These are phyloP conservation scores for Phytomonas sp. DNA, from an alignment of 208 protist genomes.

Conservation along the genomic window DNA sequence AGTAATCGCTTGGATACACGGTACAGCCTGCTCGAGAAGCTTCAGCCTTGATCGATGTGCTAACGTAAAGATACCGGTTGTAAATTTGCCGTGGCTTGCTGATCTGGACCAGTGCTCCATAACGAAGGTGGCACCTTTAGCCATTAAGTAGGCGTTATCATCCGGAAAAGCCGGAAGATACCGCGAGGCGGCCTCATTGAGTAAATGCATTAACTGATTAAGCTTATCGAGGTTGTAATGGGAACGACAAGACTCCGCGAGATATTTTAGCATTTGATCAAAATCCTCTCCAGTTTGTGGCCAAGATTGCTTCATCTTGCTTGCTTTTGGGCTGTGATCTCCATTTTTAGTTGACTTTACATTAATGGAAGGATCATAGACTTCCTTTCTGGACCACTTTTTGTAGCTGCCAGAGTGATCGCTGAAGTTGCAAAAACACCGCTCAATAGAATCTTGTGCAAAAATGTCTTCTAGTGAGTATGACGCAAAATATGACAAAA, in stretches of 20 bases:
- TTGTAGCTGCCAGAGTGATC: not conserved
- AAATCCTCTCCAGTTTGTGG: not conserved
- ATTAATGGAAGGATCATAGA: not conserved
- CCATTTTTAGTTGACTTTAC: not conserved
- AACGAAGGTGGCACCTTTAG: conserved; percentile 37
- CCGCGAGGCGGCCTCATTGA: not conserved
- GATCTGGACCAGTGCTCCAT: conserved; percentile 21
- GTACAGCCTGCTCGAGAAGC: conserved; percentile 33
- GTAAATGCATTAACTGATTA: not conserved
- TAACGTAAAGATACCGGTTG: conserved; percentile 16
- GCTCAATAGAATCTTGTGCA: not conserved
- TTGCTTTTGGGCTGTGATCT: not conserved
- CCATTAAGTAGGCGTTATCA: conserved; percentile 60
- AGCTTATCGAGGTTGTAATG: conserved; percentile 1
- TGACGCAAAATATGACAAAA: not conserved
- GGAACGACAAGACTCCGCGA: not conserved
- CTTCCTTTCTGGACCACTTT: not conserved
- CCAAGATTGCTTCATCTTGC: not conserved
- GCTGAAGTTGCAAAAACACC: not conserved
- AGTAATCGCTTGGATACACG: conserved; percentile 25
- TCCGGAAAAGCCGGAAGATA: conserved; percentile 34
- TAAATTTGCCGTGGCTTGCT: conserved; percentile 18
- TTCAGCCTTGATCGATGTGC: conserved; percentile 26
- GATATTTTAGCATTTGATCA: not conserved
- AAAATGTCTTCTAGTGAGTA: not conserved